A percentile compares a stretch with the other conserved stretches of the same genome.
phyloP scores from a whole-genome alignment of 2,329 filamentous ascomycete species.

The Pseudopyricularia javanii region DNA sequence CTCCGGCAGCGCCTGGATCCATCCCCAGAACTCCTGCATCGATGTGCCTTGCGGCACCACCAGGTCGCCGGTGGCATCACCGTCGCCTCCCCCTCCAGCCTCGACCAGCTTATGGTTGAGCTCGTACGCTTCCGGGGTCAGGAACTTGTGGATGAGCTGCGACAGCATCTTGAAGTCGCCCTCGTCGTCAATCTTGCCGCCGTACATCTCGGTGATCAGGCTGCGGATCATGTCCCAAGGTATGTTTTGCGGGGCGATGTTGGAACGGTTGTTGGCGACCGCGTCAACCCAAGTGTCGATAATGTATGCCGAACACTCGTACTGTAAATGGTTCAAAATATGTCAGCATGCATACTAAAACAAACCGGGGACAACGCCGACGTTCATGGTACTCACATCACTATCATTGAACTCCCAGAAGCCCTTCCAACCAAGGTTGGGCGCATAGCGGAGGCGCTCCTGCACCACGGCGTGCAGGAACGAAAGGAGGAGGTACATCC shows the following conservation, averaged over 20 bases:
- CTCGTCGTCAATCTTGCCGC: conserved; percentile 92
- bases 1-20: conserved; percentile 88
- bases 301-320: conserved; percentile 93
- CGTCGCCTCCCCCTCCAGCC: conserved; percentile 19
- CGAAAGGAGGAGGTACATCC: conserved; percentile 80
- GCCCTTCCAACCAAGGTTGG: conserved; percentile 89
- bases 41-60: conserved; percentile 69
- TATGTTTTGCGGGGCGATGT: conserved; percentile 85
- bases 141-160: conserved; percentile 60
- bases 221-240: conserved; percentile 94
- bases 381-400: conserved; percentile 57
- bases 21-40: conserved; percentile 74
- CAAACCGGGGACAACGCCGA: background rate
- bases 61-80: conserved; percentile 40
- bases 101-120: conserved; percentile 83
- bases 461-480: conserved; percentile 96
- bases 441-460: conserved; percentile 87
- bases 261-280: conserved; percentile 73
- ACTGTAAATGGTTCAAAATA: conserved; percentile 45
- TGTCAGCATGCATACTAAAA: conserved; percentile 8
- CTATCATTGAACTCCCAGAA: conserved; percentile 99
- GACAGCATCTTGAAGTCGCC: conserved; percentile 66
- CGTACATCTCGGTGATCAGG: conserved; percentile 87
- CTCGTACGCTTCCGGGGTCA: conserved; percentile 85
- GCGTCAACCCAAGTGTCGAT: conserved; percentile 89